phyloP scores from a whole-genome alignment of 805 yeast genomes.

The Metschnikowia kunwiensis region DNA sequence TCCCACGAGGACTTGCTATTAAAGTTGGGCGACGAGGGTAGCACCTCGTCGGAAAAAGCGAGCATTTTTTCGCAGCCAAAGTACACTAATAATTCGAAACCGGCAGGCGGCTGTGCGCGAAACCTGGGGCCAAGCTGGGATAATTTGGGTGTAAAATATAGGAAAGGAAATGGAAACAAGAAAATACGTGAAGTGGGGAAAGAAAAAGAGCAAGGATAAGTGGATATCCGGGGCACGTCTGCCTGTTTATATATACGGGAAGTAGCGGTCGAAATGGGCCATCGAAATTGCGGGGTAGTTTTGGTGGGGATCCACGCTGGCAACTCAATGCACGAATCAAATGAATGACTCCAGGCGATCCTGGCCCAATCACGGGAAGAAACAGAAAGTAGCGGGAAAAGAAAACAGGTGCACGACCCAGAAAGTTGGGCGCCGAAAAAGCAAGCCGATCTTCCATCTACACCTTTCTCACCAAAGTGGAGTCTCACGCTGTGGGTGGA shows the following conservation, averaged over 20 bases:
- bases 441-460: no score
- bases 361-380: no score
- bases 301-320: conserved; percentile 4
- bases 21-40: conserved; percentile 6
- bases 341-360: conserved; percentile 7
- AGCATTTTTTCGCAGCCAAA: conserved; percentile 8
- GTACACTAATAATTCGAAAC: no score
- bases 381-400: no score
- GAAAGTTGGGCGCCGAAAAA: no score
- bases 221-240: not conserved
- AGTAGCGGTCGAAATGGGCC: not conserved
- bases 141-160: not conserved
- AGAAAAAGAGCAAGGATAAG: not conserved
- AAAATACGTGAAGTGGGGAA: no score
- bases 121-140: no score
- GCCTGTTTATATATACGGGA: not conserved
- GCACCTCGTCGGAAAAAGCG: not conserved
- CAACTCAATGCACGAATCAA: conserved; percentile 3
- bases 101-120: no score
- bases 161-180: not conserved
- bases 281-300: conserved; percentile 10
- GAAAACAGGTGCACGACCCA: no score
- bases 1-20: conserved; percentile 1
- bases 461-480: no score
- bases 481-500: conserved; percentile 9